Percentiles rank a stretch among this genome's conserved stretches.
phyloP scores from a whole-genome alignment of 306 rosid species.

The Calophaca sinica region DNA sequence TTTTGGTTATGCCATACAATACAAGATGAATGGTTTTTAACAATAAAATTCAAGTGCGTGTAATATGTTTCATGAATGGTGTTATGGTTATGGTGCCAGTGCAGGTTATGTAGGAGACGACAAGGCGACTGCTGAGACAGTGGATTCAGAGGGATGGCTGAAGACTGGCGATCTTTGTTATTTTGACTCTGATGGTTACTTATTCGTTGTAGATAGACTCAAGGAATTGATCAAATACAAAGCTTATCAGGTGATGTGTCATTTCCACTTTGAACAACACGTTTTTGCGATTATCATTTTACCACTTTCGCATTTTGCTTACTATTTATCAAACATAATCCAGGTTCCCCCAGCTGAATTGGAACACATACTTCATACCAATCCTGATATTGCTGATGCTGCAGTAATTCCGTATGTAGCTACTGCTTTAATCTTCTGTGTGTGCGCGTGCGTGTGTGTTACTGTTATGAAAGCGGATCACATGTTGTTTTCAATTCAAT shows the following conservation, averaged over 20 bases:
- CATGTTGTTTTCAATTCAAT: neutral
- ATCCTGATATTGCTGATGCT: slow-evolving; percentile 80
- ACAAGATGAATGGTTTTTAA: neutral
- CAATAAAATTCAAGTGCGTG: slow-evolving; percentile 15
- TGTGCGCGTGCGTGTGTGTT: neutral
- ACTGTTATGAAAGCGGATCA: neutral
- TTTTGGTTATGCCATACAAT: neutral
- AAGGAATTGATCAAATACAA: slow-evolving; percentile 96
- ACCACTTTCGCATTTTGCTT: neutral
- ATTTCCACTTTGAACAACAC: neutral
- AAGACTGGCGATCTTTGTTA: slow-evolving; percentile 95
- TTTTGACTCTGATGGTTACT: slow-evolving; percentile 84
- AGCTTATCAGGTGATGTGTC: slow-evolving; percentile 79
- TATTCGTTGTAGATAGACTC: slow-evolving; percentile 81
- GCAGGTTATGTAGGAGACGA: slow-evolving; percentile 89
- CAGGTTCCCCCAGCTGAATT: slow-evolving; percentile 97
- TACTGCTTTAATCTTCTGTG: neutral
- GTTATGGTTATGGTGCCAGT: slow-evolving; percentile 32
- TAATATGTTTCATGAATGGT: slow-evolving; percentile 1
- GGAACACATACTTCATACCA: slow-evolving; percentile 73
- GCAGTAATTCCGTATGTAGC: slow-evolving; percentile 88
- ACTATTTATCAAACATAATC: slow-evolving; percentile 41
- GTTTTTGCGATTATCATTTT: slow-evolving; percentile 2
- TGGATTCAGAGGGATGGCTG: slow-evolving; percentile 90
- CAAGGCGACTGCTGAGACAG: slow-evolving; percentile 79